Evolutionary conservation across 352 stramenopile species (phyloP), one percentile per base, ranked within the genome.

Genomic region (Plasmopara muralis): DNA sequence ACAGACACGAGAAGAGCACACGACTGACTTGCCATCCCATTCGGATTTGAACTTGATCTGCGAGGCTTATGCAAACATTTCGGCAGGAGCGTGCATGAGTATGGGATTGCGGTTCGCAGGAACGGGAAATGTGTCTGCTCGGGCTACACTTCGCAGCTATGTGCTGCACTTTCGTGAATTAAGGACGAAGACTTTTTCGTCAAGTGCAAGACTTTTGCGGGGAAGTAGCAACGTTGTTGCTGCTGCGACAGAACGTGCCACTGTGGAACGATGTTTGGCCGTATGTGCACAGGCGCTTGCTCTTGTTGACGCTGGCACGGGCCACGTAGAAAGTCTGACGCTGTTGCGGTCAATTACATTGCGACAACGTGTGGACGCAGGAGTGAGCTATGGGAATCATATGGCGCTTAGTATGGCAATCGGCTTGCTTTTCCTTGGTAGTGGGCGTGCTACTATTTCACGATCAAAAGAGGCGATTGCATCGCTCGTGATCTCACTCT

Each of bases 371-470:
- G 73, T 86, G 4, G 81, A 94, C 38, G 52, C 64, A 4, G 77
- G 88, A 44, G 83, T 97, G 33, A 93, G 82, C 9, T 98, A 98
- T 53, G 97, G 97, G 7, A 96, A 91, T 33, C 95, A 99, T 70
- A 97, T 98, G 91, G 79, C 86, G 12, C 78, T 97, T 42, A 93
- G 81, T 38, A 90, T 95, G 68, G 87, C 95, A 18, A 97, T 98
- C 28, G 96, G 96, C 0, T 68, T 99, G 46, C 72, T 99, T 6
- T 99, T 99, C 53, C 56, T 99, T 5, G 95, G 95, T 25, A 93
- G 94, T 34, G 97, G 97, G 0, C 91, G 88, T 47, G 85, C 79
- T 13, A 98, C 95, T 0, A 65, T 99, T n/a, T 82, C 75, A n/a
- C 69, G 77, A 14, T 85, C 79, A 0, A 84, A 81, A 29, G 75